These are phyloP conservation scores for Arctium lappa DNA, from an alignment of 129 eudicot genomes.

Conservation along the genomic window DNA sequence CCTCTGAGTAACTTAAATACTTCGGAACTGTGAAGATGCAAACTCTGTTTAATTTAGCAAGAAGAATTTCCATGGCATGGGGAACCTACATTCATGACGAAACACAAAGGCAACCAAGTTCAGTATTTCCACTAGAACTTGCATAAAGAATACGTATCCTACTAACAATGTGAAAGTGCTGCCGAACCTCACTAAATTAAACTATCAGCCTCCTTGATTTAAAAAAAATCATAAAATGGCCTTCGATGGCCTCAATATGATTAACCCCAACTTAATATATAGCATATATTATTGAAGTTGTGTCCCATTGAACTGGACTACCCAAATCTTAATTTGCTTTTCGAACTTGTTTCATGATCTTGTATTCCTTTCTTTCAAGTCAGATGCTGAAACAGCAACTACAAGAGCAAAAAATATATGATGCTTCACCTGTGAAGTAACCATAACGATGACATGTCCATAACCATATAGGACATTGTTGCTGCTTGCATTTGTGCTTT, in stretches of 20 bases:
- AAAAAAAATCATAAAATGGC: too few species aligned
- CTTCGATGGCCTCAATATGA: too few species aligned
- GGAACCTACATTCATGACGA: constrained; percentile 49
- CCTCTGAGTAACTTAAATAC: constrained; percentile 78
- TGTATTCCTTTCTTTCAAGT: not conserved
- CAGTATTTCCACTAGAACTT: not conserved
- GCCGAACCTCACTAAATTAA: not conserved
- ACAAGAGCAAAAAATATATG: not conserved
- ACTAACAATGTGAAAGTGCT: not conserved
- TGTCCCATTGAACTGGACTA: not conserved
- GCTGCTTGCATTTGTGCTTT: constrained; percentile 42
- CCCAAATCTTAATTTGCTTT: not conserved
- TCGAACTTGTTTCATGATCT: not conserved
- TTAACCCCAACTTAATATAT: not conserved
- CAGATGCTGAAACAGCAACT: not conserved
- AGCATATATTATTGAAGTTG: not conserved
- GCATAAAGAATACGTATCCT: not conserved
- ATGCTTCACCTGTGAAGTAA: constrained; percentile 70
- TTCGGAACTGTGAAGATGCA: constrained; percentile 93
- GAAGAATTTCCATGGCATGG: constrained; percentile 71
- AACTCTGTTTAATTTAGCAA: constrained; percentile 78
- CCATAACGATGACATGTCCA: constrained; percentile 71
- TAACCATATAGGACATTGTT: constrained; percentile 50
- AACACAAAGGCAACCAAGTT: not conserved
- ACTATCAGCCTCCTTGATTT: not conserved